Percentiles rank a stretch among this genome's conserved stretches.
Conservation (phyloP, 73 alveolate genomes). For the Paramecium primaurelia region DNA sequence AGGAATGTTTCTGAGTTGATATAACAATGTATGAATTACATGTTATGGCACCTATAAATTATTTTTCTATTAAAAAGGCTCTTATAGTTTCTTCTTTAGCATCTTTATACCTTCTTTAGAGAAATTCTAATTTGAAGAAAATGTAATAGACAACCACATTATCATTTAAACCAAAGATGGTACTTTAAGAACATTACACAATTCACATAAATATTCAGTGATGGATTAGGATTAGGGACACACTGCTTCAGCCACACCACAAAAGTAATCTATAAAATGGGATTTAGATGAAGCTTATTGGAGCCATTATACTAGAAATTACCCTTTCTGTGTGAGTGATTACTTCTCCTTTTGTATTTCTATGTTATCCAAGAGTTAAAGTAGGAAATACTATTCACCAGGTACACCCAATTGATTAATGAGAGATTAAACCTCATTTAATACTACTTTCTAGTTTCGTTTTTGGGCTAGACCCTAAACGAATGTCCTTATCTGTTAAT, state of each 20-base stretch:
- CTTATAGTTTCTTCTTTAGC: slow-evolving; percentile 24
- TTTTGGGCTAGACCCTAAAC: neutral
- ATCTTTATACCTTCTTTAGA: neutral
- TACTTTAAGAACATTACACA: neutral
- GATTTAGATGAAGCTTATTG: neutral
- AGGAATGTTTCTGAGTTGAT: neutral
- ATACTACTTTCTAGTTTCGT: neutral
- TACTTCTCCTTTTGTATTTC: slow-evolving; percentile 3
- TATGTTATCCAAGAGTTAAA: neutral
- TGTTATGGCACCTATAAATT: neutral
- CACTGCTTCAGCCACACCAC: slow-evolving; percentile 31
- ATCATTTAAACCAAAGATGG: neutral
- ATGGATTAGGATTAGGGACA: neutral
- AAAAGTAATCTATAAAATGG: slow-evolving; percentile 16
- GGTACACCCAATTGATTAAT: slow-evolving; percentile 29
- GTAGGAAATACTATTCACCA: slow-evolving; percentile 25
- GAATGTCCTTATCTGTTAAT: neutral
- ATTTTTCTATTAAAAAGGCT: neutral
- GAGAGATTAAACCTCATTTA: neutral
- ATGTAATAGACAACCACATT: neutral
- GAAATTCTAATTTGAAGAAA: neutral
- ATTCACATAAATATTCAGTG: neutral
- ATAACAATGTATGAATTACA: neutral
- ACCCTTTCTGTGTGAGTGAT: neutral
- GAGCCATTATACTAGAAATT: neutral